Evolutionary conservation across 768 basidiomycete genomes (phyloP), one percentile per base, ranked within the genome.

Genomic region (Suillus paluster): DNA sequence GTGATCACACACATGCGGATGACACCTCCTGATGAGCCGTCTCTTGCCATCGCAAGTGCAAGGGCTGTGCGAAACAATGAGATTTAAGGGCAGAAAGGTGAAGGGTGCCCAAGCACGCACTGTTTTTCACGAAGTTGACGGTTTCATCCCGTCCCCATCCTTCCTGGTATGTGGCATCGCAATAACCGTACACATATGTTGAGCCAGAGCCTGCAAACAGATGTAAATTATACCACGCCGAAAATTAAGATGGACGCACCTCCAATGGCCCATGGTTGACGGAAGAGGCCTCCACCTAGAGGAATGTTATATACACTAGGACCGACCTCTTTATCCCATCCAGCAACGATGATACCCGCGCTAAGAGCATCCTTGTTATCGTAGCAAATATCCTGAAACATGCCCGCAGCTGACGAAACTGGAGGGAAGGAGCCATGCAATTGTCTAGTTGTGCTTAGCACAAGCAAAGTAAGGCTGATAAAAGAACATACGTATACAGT

Each of bases 241-340:
- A 55, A 27, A 11, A 27, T 41, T 23, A 55, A 27, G 5, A 39
- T 12, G 50, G 48, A 73, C 86, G 45, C 70, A 92, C 95, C 95
- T 75, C 96, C 97, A 65, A 99, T 99, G 53, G 97, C 94, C 97
- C 97, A 99, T 8, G 97, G 96, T 68, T 97, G 96, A 63, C 92
- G 87, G 86, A 99, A 99, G 50, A 97, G 79, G 30, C 97, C 97
- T 58, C 97, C 97, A 25, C 97, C 97, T 15, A 99, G 83, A 17
- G 97, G 97, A 64, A 99, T 94, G 74, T 96, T 98, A 79, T 95
- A 99, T 27, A 99, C 96, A 63, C 91, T 92, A 1, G 96, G 92
- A 19, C 97, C 97, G 41, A 76, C 79, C 66, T 94, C 89, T 70
- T 88, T 89, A 77, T 99, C 97, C 96, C 97, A 99, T 1, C 97